Evolutionary conservation across 331 rosid species (phyloP), one percentile per base, ranked within the genome.

Genomic region (Prunus yedoensis): DNA sequence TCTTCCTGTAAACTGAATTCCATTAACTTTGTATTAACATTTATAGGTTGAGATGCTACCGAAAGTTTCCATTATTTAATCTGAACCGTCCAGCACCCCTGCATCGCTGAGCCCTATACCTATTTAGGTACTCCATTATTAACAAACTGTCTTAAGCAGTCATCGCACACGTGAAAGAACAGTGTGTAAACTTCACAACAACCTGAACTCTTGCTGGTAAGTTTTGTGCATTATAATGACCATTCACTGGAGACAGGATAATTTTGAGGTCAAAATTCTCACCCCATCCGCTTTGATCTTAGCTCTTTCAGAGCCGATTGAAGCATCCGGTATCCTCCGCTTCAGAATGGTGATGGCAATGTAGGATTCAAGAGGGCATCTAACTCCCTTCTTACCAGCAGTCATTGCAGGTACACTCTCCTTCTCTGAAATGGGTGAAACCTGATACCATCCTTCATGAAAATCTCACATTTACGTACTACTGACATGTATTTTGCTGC

Each of bases 351-450:
- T 1, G 41, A 35, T 6, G 41, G 41, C 41, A 35, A 35, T 35
- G 41, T 35, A 35, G 41, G 8, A 35, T 35, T 6, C 41, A 35
- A 35, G 41, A 35, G 41, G 8, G 41, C 41, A 35, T 35, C 41
- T 5, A 35, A 35, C 41, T 35, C 41, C 41, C 71, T 72, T 21
- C 9, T 70, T 63, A 87, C 96, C 93, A 88, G 70, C 78, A 25
- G 79, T 87, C 96, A 32, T 89, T 87, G 72, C 96, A 91, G 70
- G 87, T 81, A 41, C 91, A 88, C 71, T 85, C 76, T 77, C 96
- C 92, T 51, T 82, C 78, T 67, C 60, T 68, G 50, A 89, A 89
- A 86, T 85, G n/a, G 93, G 85, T 91, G 93, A 75, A 87, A 91
- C 61, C 93, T 88, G 10, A 84, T 75, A 54, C 89, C 90, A 50